These are phyloP conservation scores for Pichia sp. DNA, from an alignment of 1,139 yeast genomes.

Conservation along the genomic window DNA sequence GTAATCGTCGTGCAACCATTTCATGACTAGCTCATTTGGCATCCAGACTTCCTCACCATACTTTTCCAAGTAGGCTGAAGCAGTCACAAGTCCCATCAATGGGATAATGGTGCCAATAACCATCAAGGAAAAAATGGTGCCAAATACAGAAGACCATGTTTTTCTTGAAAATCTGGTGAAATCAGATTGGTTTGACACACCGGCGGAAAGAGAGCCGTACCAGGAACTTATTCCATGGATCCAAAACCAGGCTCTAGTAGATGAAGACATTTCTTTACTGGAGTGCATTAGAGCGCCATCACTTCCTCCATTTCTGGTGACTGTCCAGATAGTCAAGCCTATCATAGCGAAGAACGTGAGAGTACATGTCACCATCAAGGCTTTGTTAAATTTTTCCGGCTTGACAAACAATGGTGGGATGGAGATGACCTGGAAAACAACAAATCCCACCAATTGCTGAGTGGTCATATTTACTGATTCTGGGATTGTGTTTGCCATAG, in stretches of 20 bases:
- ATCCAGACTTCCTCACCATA: constrained; percentile 1
- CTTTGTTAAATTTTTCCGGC: neutral
- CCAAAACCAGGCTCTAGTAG: neutral
- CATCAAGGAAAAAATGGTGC: neutral
- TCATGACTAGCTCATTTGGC: constrained; percentile 1
- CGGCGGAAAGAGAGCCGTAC: neutral
- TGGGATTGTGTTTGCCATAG: neutral
- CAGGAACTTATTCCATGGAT: constrained; percentile 1
- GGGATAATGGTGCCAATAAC: neutral
- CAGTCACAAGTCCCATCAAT: neutral
- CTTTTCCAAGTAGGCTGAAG: neutral
- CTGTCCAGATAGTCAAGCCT: constrained; percentile 3
- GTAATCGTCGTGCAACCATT: constrained; percentile 1
- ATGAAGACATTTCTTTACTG: neutral
- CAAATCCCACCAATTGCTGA: neutral
- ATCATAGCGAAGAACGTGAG: neutral
- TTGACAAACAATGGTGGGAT: neutral
- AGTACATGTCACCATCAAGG: neutral
- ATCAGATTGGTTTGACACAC: constrained; percentile 3
- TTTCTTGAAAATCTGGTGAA: neutral
- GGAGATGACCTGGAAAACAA: neutral
- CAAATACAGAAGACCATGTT: neutral
- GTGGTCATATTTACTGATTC: constrained; percentile 2
- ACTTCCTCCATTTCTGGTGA: neutral
- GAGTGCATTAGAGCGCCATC: neutral